Base-by-base conservation (phyloP, 2,329 filamentous ascomycete species). In the Colletotrichum neosansevieriae region DNA sequence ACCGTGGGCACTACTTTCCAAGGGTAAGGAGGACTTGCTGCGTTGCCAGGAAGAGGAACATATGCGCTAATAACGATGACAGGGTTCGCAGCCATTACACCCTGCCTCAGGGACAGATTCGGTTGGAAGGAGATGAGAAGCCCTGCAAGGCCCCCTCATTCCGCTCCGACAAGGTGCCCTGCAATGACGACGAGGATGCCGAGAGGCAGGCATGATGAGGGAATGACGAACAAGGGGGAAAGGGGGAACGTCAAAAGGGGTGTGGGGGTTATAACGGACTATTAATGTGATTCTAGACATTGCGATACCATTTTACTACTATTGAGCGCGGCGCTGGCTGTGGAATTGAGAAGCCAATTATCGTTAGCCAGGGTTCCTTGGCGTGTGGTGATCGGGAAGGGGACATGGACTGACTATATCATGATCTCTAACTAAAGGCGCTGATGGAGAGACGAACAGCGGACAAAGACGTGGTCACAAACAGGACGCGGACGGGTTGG, bases 251-350 rank as follows among this genome's bases (percentile, higher is more conserved):
- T 32, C 45, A 42, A 44, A n/a, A 13, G 42, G 24, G 19, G 54
- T 38, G 50, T 29, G n/a, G 24, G n/a, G 36, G 21, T 36, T 36
- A 38, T 2, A 15, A 38, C 36, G 42, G 29, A n/a, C 40, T 51
- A 58, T 56, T 68, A 59, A 65, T 56, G 60, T 68, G 65, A 34
- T 40, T 54, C 34, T 59, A 50, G 54, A 59, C 34, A 56, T 50
- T 50, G 54, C 54, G 65, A 68, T 68, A 68, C 65, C 65, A 68
- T 47, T 38, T 64, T 49, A 63, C 38, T 57, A 54, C n/a, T 59
- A 49, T 11, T 38, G 40, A 68, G 65, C 65, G 65, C 45, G 61
- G 65, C 65, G 61, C 61, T 61, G 62, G 65, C 38, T 50, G 12
- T 19, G 32, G 61, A 57, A 63, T 49, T 38, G 6, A 54, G 17